These are phyloP conservation scores for Xerocomus amazonicus DNA, from an alignment of 1,284 basidiomycete species.

Conservation along the genomic window DNA sequence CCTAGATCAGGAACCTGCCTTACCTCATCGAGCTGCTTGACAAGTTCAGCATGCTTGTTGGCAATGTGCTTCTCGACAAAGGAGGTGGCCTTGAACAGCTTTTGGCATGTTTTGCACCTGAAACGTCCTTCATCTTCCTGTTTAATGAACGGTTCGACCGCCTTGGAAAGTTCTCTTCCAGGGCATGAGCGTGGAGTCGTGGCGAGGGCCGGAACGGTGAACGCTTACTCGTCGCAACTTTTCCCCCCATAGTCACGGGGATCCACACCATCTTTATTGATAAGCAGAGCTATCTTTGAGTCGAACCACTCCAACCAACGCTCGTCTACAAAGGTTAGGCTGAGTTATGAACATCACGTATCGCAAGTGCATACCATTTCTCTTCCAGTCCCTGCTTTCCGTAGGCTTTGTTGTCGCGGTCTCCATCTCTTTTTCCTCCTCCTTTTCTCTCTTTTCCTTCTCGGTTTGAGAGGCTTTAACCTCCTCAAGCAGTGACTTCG, in stretches of 20 bases:
- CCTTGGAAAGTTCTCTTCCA: constrained; percentile 73
- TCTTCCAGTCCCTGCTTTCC: constrained; percentile 60
- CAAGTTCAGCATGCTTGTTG: constrained; percentile 82
- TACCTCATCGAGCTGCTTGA: constrained; percentile 76
- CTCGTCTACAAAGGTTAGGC: constrained; percentile 54
- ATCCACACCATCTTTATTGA: constrained; percentile 74
- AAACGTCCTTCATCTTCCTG: constrained; percentile 95
- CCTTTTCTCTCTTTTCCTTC: constrained; percentile 36
- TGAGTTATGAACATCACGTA: constrained; percentile 16
- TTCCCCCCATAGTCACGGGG: constrained; percentile 86
- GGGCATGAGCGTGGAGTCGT: constrained; percentile 11
- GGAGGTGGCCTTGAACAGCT: constrained; percentile 92
- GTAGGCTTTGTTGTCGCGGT: constrained; percentile 15
- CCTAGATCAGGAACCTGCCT: constrained; percentile 18
- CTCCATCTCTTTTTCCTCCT: constrained; percentile 34
- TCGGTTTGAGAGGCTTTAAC: constrained; percentile 45
- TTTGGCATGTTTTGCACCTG: constrained; percentile 90
- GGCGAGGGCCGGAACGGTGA: constrained; percentile 10
- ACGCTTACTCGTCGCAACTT: constrained; percentile 78
- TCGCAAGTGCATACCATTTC: constrained; percentile 51
- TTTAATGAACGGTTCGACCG: constrained; percentile 77
- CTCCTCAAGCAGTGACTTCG: constrained; percentile 56
- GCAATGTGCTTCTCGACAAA: constrained; percentile 95
- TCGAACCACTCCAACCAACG: constrained; percentile 87
- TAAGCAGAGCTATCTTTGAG: constrained; percentile 74